Conservation (phyloP, 1,284 basidiomycete genomes). For the Fomitiporia mediterranea region DNA sequence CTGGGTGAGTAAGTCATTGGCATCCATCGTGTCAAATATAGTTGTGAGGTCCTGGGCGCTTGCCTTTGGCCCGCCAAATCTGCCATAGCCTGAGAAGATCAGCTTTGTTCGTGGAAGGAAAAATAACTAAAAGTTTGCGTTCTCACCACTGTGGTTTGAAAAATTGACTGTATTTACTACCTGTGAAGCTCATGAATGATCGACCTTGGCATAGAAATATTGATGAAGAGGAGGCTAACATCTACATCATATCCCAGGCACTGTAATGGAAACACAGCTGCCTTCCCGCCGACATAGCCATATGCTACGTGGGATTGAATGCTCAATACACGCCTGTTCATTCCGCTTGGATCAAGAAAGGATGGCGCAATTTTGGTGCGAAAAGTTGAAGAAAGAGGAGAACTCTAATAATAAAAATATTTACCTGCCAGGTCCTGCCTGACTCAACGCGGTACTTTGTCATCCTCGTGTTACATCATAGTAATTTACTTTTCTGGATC, state of each 20-base stretch:
- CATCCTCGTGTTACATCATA: too few species aligned
- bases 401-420: background rate
- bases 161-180: conserved; percentile 95
- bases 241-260: conserved; percentile 96
- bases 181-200: conserved; percentile 36
- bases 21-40: conserved; percentile 65
- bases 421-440: background rate
- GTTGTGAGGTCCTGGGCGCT: conserved; percentile 60
- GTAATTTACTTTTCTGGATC: too few species aligned
- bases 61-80: conserved; percentile 70
- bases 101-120: background rate
- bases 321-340: conserved; percentile 54
- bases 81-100: conserved; percentile 60
- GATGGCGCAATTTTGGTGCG: background rate
- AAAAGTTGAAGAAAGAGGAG: background rate
- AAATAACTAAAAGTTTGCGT: too few species aligned
- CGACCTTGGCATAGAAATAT: background rate
- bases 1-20: conserved; percentile 62
- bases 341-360: conserved; percentile 4
- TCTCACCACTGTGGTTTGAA: conserved; percentile 89
- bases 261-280: conserved; percentile 93
- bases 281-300: conserved; percentile 95
- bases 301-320: conserved; percentile 93
- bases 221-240: conserved; percentile 47
- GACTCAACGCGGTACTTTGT: background rate